Evolutionary conservation across 768 basidiomycete genomes (phyloP).

Genomic region (Zangia roseola): DNA sequence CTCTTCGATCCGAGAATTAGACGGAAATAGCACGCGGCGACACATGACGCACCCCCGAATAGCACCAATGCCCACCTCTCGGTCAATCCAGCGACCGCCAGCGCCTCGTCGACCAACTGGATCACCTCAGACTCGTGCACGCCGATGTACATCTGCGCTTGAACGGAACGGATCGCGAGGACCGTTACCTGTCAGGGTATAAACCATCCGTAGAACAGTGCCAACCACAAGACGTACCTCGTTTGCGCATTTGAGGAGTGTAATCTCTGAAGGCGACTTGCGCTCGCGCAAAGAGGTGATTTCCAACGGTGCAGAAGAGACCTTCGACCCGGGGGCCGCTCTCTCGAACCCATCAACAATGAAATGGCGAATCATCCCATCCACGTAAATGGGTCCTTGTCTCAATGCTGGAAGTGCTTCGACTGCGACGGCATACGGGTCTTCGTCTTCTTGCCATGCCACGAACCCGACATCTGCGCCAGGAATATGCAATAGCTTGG

Average conservation of each 20-base stretch:
- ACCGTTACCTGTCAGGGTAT: slow-evolving; percentile 63
- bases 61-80: slow-evolving; percentile 63
- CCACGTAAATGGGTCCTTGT: slow-evolving; percentile 51
- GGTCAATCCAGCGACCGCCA: slow-evolving; percentile 57
- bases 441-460: slow-evolving; percentile 66
- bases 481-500: slow-evolving; percentile 57
- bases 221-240: slow-evolving; percentile 47
- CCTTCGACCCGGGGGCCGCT: slow-evolving; percentile 37
- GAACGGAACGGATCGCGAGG: slow-evolving; percentile 67
- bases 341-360: slow-evolving; percentile 60
- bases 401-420: slow-evolving; percentile 25
- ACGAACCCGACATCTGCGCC: slow-evolving; percentile 43
- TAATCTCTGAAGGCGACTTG: slow-evolving; percentile 70
- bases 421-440: slow-evolving; percentile 59
- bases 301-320: slow-evolving; percentile 51
- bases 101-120: slow-evolving; percentile 53
- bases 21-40: background rate
- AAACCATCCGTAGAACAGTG: background rate
- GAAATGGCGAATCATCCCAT: slow-evolving; percentile 59
- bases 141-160: slow-evolving; percentile 60
- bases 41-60: slow-evolving; percentile 63
- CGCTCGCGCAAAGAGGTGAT: slow-evolving; percentile 68
- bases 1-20: slow-evolving; percentile 41
- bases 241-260: slow-evolving; percentile 73
- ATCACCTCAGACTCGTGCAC: slow-evolving; percentile 74